Percentiles rank a stretch among this genome's conserved stretches.
Evolutionary conservation across 176 grass and related monocot genomes (phyloP).

Genomic region (Bromus sterilis): DNA sequence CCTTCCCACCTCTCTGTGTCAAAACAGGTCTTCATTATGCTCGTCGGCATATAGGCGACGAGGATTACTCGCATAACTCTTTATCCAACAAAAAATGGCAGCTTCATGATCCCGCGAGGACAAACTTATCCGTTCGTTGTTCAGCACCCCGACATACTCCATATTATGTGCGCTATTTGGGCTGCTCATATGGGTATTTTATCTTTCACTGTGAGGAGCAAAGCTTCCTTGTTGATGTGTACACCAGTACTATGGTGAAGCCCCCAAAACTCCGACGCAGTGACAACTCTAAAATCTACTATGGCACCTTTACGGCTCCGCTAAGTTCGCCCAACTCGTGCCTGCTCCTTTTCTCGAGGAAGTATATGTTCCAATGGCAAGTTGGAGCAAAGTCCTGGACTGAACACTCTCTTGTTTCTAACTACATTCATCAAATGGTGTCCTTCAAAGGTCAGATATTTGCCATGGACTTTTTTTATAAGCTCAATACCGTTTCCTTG

Average conservation of each 20-base stretch:
- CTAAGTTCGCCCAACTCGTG: constrained; percentile 23
- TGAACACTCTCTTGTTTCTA: neutral
- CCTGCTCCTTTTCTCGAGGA: constrained; percentile 23
- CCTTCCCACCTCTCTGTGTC: constrained; percentile 32
- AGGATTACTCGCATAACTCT: too few relatives aligned
- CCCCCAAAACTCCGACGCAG: constrained; percentile 11
- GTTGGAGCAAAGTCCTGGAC: constrained; percentile 26
- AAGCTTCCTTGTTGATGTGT: constrained; percentile 35
- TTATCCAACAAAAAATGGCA: neutral
- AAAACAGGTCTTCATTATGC: neutral
- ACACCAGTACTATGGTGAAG: constrained; percentile 29
- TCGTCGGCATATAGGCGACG: neutral
- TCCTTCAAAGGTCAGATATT: constrained; percentile 28
- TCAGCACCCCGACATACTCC: neutral
- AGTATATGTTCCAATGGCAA: constrained; percentile 37
- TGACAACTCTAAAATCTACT: neutral
- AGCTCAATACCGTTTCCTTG: constrained; percentile 17
- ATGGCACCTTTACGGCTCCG: constrained; percentile 29
- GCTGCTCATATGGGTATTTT: constrained; percentile 40
- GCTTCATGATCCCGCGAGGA: constrained; percentile 3
- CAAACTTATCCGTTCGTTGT: neutral
- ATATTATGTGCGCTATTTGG: constrained; percentile 8
- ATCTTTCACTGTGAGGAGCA: constrained; percentile 12
- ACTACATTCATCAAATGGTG: neutral
- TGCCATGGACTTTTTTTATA: neutral